These are phyloP conservation scores for Pyrenula massariospora DNA, from an alignment of 495 filamentous ascomycete genomes.

Conservation along the genomic window DNA sequence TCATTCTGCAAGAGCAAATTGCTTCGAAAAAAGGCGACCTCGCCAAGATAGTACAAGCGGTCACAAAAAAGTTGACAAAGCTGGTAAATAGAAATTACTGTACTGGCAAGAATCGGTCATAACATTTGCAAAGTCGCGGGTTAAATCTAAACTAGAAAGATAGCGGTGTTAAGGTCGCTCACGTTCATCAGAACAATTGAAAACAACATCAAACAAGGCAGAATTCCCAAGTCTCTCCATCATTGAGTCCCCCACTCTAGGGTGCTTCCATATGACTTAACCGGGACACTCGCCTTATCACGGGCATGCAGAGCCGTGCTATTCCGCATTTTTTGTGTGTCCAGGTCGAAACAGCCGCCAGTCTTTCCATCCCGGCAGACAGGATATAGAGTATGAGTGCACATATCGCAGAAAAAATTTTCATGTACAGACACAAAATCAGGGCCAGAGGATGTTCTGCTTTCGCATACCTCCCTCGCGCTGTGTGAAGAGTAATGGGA, in stretches of 20 bases:
- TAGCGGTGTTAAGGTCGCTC: too few relatives aligned
- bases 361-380: neutral
- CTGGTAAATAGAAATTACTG: too few relatives aligned
- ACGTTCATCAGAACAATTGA: too few relatives aligned
- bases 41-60: too few relatives aligned
- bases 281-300: neutral
- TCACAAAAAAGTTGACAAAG: too few relatives aligned
- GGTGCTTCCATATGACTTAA: neutral
- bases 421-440: neutral
- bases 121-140: too few relatives aligned
- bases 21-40: too few relatives aligned
- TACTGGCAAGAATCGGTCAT: too few relatives aligned
- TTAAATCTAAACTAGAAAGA: too few relatives aligned
- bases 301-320: neutral
- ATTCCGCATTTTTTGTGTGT: neutral
- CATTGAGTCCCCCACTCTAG: neutral
- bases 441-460: neutral
- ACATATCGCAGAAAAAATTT: neutral
- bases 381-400: neutral
- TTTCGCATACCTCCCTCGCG: neutral
- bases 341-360: neutral
- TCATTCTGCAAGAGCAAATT: too few relatives aligned
- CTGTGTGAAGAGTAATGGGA: neutral
- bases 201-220: too few relatives aligned
- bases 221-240: too few relatives aligned